phyloP scores from a whole-genome alignment of 169 alveolate genomes.

The Babesia bovis region DNA sequence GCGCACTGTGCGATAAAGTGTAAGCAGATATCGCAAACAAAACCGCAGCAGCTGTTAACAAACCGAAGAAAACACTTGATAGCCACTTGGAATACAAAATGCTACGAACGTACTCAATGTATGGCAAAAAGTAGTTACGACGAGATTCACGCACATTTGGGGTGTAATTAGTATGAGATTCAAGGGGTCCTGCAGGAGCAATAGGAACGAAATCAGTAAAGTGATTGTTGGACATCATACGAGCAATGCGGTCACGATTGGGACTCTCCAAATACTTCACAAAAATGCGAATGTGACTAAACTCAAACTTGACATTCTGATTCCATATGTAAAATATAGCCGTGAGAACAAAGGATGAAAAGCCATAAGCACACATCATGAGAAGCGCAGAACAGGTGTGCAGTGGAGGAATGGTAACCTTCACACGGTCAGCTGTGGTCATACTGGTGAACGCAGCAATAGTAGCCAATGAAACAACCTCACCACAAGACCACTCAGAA shows the following conservation, averaged over 20 bases:
- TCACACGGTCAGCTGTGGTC: constrained; percentile 54
- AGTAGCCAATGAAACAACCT: constrained; percentile 54
- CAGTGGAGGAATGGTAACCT: constrained; percentile 54
- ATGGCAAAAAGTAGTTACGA: constrained; percentile 12
- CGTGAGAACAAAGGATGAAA: constrained; percentile 51
- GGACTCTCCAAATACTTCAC: constrained; percentile 42
- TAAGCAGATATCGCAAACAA: constrained; percentile 40
- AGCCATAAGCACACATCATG: constrained; percentile 49
- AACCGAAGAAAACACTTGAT: constrained; percentile 27
- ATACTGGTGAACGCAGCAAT: constrained; percentile 51
- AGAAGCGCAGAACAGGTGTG: constrained; percentile 37
- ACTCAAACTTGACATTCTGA: constrained; percentile 41
- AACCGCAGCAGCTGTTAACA: constrained; percentile 10
- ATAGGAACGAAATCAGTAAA: constrained; percentile 10
- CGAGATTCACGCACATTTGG: background rate
- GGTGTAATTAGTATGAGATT: background rate
- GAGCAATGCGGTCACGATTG: constrained; percentile 1
- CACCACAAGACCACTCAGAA: constrained; percentile 71
- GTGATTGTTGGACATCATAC: constrained; percentile 16
- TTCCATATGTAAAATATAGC: constrained; percentile 52
- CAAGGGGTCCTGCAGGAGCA: background rate
- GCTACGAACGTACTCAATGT: constrained; percentile 29
- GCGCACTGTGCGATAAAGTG: constrained; percentile 5
- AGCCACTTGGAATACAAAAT: constrained; percentile 45
- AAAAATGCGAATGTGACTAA: constrained; percentile 37